phyloP scores from a whole-genome alignment of 768 basidiomycete genomes.

The Hypsizygus marmoreus region DNA sequence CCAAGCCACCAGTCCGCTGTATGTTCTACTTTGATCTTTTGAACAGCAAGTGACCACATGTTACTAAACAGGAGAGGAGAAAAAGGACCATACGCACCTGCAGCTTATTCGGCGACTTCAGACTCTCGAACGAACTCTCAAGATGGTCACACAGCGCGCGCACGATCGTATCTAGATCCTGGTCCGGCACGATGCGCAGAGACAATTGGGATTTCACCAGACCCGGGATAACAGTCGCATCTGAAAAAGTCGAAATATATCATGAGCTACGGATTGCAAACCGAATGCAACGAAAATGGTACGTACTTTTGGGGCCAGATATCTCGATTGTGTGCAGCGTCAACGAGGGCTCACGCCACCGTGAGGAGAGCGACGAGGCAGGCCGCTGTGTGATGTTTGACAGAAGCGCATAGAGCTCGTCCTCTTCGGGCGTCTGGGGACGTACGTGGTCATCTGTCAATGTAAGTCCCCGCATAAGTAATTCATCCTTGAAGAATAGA shows the following conservation, averaged over 20 bases:
- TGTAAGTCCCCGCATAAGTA: background rate
- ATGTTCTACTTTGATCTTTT: constrained; percentile 82
- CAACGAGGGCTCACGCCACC: constrained; percentile 90
- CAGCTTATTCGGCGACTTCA: constrained; percentile 72
- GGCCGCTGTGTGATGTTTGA: constrained; percentile 69
- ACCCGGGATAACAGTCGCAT: constrained; percentile 87
- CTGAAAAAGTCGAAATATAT: constrained; percentile 44
- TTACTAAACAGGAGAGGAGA: background rate
- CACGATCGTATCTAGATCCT: constrained; percentile 73
- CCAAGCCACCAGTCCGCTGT: constrained; percentile 98
- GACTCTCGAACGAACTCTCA: constrained; percentile 51
- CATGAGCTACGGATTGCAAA: background rate
- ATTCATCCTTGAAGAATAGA: background rate
- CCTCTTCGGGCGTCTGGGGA: constrained; percentile 66
- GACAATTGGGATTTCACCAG: constrained; percentile 84
- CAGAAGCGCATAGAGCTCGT: constrained; percentile 65
- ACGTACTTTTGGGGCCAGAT: constrained; percentile 78
- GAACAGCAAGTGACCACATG: no score
- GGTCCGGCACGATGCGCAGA: constrained; percentile 93
- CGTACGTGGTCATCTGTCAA: constrained; percentile 75
- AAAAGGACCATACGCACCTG: constrained; percentile 44
- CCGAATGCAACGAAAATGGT: background rate
- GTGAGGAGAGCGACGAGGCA: constrained; percentile 66
- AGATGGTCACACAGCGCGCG: constrained; percentile 62
- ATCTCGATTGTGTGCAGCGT: constrained; percentile 85